phyloP scores from a whole-genome alignment of 2,329 filamentous ascomycete species.

The Beauveria rudraprayagi region DNA sequence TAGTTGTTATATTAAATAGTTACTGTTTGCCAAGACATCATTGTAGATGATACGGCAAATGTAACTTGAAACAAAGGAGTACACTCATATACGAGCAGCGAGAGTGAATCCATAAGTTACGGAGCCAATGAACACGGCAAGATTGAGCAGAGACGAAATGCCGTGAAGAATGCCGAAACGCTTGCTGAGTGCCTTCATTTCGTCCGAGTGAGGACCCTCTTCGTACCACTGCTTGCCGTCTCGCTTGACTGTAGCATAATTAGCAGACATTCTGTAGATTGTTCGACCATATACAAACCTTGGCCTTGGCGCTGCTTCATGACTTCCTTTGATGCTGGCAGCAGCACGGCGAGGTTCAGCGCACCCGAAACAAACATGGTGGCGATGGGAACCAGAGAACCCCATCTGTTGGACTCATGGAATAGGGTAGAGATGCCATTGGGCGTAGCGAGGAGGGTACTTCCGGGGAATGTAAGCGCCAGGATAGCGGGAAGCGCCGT shows the following conservation, averaged over 20 bases:
- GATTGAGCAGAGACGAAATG: slow-evolving; percentile 69
- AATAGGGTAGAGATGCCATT: slow-evolving; percentile 48
- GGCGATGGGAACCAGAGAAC: slow-evolving; percentile 59
- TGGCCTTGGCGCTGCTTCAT: slow-evolving; percentile 74
- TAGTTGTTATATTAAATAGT: background rate
- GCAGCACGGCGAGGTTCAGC: slow-evolving; percentile 61
- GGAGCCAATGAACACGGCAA: slow-evolving; percentile 60
- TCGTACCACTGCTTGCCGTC: slow-evolving; percentile 87
- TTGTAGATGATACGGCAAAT: background rate
- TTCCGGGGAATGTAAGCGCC: slow-evolving; percentile 73
- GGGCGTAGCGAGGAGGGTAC: slow-evolving; percentile 37
- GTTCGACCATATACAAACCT: slow-evolving; percentile 42
- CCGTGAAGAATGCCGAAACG: slow-evolving; percentile 75
- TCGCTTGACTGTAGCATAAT: slow-evolving; percentile 53
- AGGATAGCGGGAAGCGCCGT: slow-evolving; percentile 64
- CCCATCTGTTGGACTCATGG: slow-evolving; percentile 51
- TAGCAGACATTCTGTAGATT: background rate
- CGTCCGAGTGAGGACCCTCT: slow-evolving; percentile 66
- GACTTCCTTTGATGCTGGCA: slow-evolving; percentile 65
- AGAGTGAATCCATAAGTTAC: slow-evolving; percentile 73
- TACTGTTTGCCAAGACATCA: background rate
- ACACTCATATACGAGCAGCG: slow-evolving; percentile 35
- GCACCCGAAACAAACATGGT: slow-evolving; percentile 64
- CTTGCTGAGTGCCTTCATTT: slow-evolving; percentile 76
- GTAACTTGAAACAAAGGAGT: background rate